These are phyloP conservation scores for Protomyces arabidopsidicola DNA, from an alignment of 1,139 yeast species.

Conservation along the genomic window DNA sequence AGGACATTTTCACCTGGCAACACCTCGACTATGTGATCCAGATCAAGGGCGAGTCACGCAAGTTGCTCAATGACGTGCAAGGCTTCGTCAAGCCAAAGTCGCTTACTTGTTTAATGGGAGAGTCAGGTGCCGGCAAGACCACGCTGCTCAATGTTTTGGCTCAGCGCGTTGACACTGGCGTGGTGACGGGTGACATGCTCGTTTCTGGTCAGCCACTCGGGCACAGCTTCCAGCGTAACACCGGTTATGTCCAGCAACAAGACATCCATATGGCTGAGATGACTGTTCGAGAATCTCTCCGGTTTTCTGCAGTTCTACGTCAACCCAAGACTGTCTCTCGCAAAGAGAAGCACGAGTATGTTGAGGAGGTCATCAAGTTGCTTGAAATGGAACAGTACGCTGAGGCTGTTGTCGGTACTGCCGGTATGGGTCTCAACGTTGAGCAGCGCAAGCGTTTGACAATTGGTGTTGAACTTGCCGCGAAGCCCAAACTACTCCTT, in stretches of 20 bases:
- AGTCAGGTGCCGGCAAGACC: constrained; percentile 86
- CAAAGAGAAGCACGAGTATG: constrained; percentile 62
- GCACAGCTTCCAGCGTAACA: constrained; percentile 68
- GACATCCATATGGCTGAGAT: constrained; percentile 68
- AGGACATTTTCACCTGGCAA: constrained; percentile 47
- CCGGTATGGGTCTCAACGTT: constrained; percentile 74
- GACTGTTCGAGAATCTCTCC: constrained; percentile 73
- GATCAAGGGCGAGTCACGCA: constrained; percentile 45
- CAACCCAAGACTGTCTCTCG: constrained; percentile 55
- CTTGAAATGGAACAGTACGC: constrained; percentile 70
- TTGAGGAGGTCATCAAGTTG: constrained; percentile 62
- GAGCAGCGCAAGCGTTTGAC: constrained; percentile 83
- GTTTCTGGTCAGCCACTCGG: constrained; percentile 67
- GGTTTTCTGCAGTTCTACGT: constrained; percentile 68
- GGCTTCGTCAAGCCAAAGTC: constrained; percentile 74
- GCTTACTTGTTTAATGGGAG: constrained; percentile 76
- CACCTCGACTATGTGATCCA: constrained; percentile 46
- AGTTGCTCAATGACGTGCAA: constrained; percentile 52
- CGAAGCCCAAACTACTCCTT: constrained; percentile 72
- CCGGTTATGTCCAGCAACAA: constrained; percentile 80
- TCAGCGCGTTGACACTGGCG: constrained; percentile 72
- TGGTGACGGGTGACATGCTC: constrained; percentile 67
- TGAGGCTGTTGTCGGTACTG: constrained; percentile 76
- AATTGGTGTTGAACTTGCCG: constrained; percentile 81
- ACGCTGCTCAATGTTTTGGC: constrained; percentile 71